Conservation (phyloP, 257 asterid species). For the Osmanthus fragrans region DNA sequence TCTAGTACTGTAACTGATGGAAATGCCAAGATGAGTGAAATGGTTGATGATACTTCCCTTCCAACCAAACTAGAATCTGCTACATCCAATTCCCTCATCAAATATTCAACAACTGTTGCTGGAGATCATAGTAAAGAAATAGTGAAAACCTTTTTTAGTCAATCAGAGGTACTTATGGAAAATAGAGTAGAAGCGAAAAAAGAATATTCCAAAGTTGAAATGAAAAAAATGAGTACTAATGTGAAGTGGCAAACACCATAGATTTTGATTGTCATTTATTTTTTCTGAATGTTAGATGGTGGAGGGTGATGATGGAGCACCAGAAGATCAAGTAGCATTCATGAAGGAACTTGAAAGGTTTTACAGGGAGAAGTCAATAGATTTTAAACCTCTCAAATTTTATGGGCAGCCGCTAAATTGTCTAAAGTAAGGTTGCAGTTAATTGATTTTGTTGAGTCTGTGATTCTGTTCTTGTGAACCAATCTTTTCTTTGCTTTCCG, state of each 20-base stretch:
- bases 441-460: slow-evolving; percentile 9
- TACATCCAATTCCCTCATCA: slow-evolving; percentile 51
- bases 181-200: neutral
- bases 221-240: slow-evolving; percentile 9
- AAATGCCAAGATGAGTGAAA: slow-evolving; percentile 29
- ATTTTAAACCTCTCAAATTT: slow-evolving; percentile 84
- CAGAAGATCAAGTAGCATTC: slow-evolving; percentile 80
- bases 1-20: slow-evolving; percentile 26
- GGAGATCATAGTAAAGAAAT: slow-evolving; percentile 57
- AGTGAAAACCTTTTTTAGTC: slow-evolving; percentile 41
- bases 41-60: slow-evolving; percentile 36
- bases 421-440: slow-evolving; percentile 57
- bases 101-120: slow-evolving; percentile 43
- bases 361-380: slow-evolving; percentile 64
- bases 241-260: slow-evolving; percentile 14
- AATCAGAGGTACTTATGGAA: slow-evolving; percentile 45
- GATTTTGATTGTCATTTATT: slow-evolving; percentile 10
- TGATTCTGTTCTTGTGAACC: slow-evolving; percentile 10
- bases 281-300: slow-evolving; percentile 45
- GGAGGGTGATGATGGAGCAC: slow-evolving; percentile 76
- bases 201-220: neutral
- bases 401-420: slow-evolving; percentile 90
- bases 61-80: slow-evolving; percentile 50
- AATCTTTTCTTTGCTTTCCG: slow-evolving; percentile 18
- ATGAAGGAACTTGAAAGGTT: slow-evolving; percentile 77